A percentile compares a stretch with the other conserved stretches of the same genome.
Conservation (phyloP, 2,329 filamentous ascomycete genomes). For the Venturiaceae sp. region DNA sequence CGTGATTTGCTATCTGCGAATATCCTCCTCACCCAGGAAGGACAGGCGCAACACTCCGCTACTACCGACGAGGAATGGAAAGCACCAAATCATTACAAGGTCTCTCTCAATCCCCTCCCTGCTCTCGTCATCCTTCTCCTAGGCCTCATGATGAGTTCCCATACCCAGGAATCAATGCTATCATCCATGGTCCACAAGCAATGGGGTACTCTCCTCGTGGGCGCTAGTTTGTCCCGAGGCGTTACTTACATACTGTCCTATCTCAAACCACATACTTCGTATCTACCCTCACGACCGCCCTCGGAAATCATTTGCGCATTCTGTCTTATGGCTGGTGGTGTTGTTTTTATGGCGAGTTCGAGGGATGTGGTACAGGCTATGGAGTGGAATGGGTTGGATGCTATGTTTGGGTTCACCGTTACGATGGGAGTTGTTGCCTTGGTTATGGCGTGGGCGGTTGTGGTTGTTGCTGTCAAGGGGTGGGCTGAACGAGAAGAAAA, state of each 20-base stretch:
- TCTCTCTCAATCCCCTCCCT: slow-evolving; percentile 82
- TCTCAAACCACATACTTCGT: slow-evolving; percentile 69
- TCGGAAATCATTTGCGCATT: slow-evolving; percentile 84
- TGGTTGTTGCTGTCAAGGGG: slow-evolving; percentile 69
- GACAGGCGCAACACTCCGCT: slow-evolving; percentile 17
- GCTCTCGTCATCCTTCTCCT: slow-evolving; percentile 77
- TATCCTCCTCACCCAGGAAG: slow-evolving; percentile 29
- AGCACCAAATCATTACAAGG: slow-evolving; percentile 56
- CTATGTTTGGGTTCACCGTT: slow-evolving; percentile 76
- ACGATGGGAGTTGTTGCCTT: slow-evolving; percentile 65
- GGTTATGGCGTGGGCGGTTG: slow-evolving; percentile 66
- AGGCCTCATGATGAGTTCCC: slow-evolving; percentile 91
- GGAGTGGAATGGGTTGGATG: slow-evolving; percentile 58
- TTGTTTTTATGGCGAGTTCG: slow-evolving; percentile 88
- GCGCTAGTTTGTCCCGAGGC: slow-evolving; percentile 67
- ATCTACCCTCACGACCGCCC: slow-evolving; percentile 74
- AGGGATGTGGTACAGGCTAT: slow-evolving; percentile 45
- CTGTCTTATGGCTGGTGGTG: slow-evolving; percentile 75
- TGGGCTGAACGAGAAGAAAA: slow-evolving; percentile 43
- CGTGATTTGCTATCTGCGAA: slow-evolving; percentile 53
- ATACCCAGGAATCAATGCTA: slow-evolving; percentile 74
- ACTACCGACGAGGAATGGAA: slow-evolving; percentile 27
- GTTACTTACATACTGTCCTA: slow-evolving; percentile 75
- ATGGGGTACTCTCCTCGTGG: slow-evolving; percentile 80
- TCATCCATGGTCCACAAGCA: slow-evolving; percentile 90